Evolutionary conservation across 2,329 filamentous ascomycete species (phyloP), one percentile per base, ranked within the genome.

Genomic region (Cordyceps cicadae): DNA sequence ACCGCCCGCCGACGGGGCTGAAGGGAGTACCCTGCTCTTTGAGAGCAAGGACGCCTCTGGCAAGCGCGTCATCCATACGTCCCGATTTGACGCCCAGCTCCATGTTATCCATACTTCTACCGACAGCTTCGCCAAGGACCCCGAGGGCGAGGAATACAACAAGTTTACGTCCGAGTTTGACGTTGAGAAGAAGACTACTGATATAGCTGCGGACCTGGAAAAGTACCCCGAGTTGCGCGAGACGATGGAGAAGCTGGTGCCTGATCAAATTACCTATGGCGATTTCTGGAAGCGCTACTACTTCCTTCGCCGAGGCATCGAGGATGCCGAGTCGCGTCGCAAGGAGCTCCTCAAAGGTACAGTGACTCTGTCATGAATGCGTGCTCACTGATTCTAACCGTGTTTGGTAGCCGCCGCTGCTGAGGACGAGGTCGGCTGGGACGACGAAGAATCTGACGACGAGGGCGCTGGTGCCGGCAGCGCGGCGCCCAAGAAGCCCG

Each of bases 271-370:
- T n/a, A 83, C 92, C 39, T 99, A 99, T 69, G 82, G 79, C 57
- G 84, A 88, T 57, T 99, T 99, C 72, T 99, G 94, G 93, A 88
- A 84, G 71, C 83, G 94, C 60, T 99, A 99, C 75, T 97, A 97
- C 73, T 99, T 96, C 78, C 77, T 97, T 64, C 83, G 93, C 68
- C 88, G 95, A 69, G 90, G 94, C 17, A 89, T 99, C 64, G 93
- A 97, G 77, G 92, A 89, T 29, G 92, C 96, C 62, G 94, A 99
- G 76, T 87, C 88, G 69, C 86, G 90, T 72, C 82, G 94, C 72
- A 87, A 88, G 67, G 94, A 99, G 73, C 81, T 99, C 61, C 78
- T 99, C 24, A 95, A 96, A 75, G 93, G 93, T 96, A 79, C 64
- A 82, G 74, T 59, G 24, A 37, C 32, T 14, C 15, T 11, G 26